Evolutionary conservation across 306 rosid species (phyloP).

Genomic region (Inga laurina): DNA sequence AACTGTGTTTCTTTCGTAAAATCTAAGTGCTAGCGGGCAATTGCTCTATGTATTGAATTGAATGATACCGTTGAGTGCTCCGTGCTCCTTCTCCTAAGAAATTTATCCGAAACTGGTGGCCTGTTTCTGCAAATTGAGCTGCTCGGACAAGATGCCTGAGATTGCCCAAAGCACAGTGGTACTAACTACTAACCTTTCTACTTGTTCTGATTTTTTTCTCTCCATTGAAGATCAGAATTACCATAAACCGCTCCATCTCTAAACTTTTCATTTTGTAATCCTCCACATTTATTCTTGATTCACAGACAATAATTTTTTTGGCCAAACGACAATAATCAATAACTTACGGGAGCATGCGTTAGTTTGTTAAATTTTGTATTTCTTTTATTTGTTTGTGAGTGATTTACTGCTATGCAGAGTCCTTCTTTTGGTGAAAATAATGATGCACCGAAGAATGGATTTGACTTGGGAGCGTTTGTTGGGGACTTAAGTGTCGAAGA

Average conservation of each 20-base stretch:
- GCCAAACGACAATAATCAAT: neutral
- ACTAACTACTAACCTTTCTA: neutral
- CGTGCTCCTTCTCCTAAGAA: neutral
- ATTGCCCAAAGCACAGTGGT: conserved; percentile 42
- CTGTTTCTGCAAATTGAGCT: neutral
- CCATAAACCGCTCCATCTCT: neutral
- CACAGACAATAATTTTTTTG: neutral
- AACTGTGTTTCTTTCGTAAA: neutral
- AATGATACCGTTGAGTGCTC: conserved; percentile 6
- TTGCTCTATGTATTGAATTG: neutral
- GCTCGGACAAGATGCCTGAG: conserved; percentile 36
- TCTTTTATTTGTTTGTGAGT: neutral
- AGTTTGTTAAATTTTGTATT: neutral
- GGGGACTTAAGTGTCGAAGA: conserved; percentile 83
- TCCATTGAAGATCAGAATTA: neutral
- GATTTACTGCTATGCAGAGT: conserved; percentile 39
- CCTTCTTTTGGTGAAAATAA: conserved; percentile 40
- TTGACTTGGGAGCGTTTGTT: conserved; percentile 84
- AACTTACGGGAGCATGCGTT: neutral
- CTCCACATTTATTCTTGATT: neutral
- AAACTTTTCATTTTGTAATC: neutral
- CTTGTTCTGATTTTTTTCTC: neutral
- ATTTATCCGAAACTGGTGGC: neutral
- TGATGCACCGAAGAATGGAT: conserved; percentile 47
- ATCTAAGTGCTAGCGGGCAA: neutral